Percentiles rank a stretch among this genome's conserved stretches.
Conservation (phyloP, 768 basidiomycete genomes). For the Filobasidium wieringae region DNA sequence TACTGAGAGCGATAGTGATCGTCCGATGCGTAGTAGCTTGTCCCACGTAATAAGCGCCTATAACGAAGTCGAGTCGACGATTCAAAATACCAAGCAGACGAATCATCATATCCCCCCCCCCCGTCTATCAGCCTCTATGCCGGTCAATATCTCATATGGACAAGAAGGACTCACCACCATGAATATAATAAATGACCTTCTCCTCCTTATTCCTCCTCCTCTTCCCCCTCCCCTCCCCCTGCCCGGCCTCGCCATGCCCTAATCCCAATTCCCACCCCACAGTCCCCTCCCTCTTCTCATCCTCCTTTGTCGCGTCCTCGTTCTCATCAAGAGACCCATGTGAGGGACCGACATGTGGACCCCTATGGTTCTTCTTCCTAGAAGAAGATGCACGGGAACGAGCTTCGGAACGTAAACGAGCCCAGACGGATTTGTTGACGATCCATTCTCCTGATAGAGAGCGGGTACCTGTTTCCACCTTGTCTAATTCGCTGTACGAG, state of each 20-base stretch:
- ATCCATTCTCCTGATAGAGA: constrained; percentile 94
- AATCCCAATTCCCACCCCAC: neutral
- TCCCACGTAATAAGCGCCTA: constrained; percentile 85
- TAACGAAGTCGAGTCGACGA: neutral
- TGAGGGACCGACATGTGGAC: neutral
- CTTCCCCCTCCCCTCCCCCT: neutral
- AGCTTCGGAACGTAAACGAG: constrained; percentile 70
- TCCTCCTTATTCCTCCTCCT: constrained; percentile 39
- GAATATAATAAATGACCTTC: constrained; percentile 79
- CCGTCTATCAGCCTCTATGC: neutral
- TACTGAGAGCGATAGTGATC: constrained; percentile 80
- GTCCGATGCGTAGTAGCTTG: constrained; percentile 81
- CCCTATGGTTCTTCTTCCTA: constrained; percentile 13
- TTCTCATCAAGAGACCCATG: neutral
- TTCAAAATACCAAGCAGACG: neutral
- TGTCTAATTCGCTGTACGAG: constrained; percentile 48
- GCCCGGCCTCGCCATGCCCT: neutral
- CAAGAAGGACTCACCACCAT: constrained; percentile 61
- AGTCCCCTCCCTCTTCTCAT: too few species aligned
- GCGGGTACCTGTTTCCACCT: constrained; percentile 57
- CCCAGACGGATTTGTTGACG: constrained; percentile 85
- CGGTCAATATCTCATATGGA: too few species aligned
- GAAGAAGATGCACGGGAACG: constrained; percentile 25
- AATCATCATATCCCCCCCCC: too few species aligned
- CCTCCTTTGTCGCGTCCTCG: neutral